Percentiles rank a stretch among this genome's conserved stretches.
Conservation (phyloP, 129 eudicot genomes). For the Lonicera japonica region DNA sequence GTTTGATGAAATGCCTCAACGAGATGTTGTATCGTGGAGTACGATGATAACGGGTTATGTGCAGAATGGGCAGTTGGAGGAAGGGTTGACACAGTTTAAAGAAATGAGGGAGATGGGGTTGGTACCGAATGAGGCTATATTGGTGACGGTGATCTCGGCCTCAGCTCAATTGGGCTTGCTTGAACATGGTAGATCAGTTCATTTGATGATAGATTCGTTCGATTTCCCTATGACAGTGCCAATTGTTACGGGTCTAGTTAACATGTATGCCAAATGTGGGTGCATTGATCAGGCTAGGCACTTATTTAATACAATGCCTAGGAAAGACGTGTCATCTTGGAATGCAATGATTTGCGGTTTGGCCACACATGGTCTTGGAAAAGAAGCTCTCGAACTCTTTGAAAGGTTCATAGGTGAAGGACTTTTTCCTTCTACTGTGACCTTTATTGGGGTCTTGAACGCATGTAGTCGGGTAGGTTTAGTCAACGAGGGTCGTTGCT, state of each 20-base stretch:
- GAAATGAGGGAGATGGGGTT: slow-evolving; percentile 16
- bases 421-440: slow-evolving; percentile 13
- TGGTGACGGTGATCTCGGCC: slow-evolving; percentile 28
- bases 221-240: slow-evolving; percentile 14
- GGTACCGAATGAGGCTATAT: slow-evolving; percentile 26
- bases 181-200: slow-evolving; percentile 19
- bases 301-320: slow-evolving; percentile 16
- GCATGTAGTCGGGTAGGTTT: slow-evolving; percentile 26
- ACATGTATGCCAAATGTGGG: slow-evolving; percentile 31
- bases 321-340: slow-evolving; percentile 21
- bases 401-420: slow-evolving; percentile 9
- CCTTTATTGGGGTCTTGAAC: slow-evolving; percentile 20
- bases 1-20: slow-evolving; percentile 31
- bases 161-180: slow-evolving; percentile 24
- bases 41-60: slow-evolving; percentile 25
- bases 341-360: slow-evolving; percentile 25
- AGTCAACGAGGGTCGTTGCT: slow-evolving; percentile 21
- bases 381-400: slow-evolving; percentile 15
- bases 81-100: slow-evolving; percentile 16
- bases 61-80: slow-evolving; percentile 19
- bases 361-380: slow-evolving; percentile 26
- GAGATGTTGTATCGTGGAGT: slow-evolving; percentile 30
- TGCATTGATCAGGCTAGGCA: slow-evolving; percentile 13
- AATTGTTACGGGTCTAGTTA: slow-evolving; percentile 23
- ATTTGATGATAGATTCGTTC: slow-evolving; percentile 9